Conservation (phyloP, 78 protist species). For the Tieghemostelium lacteum region DNA sequence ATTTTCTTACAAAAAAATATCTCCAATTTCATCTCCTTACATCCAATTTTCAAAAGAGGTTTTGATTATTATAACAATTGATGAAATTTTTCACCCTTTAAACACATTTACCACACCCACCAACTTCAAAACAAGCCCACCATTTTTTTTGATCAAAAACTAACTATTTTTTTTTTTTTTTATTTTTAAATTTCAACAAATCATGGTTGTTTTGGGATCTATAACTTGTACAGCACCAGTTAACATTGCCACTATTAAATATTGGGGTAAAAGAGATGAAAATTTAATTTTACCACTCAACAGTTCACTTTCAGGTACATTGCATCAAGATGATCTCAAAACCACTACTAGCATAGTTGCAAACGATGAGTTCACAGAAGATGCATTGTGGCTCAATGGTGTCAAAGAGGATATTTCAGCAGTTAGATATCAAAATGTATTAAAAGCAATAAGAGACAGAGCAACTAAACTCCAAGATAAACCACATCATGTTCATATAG, state of each 20-base stretch:
- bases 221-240: slow-evolving; percentile 95
- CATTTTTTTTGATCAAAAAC: background rate
- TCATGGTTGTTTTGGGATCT: slow-evolving; percentile 37
- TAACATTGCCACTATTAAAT: slow-evolving; percentile 99
- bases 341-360: slow-evolving; percentile 90
- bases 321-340: slow-evolving; percentile 81
- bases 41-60: no score
- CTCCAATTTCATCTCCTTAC: no score
- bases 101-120: no score
- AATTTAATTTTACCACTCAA: slow-evolving; percentile 94
- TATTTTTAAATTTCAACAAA: background rate
- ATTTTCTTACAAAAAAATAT: no score
- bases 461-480: slow-evolving; percentile 63
- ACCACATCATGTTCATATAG: slow-evolving; percentile 82
- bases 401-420: slow-evolving; percentile 63
- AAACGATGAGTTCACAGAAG: slow-evolving; percentile 39
- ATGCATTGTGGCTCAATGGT: slow-evolving; percentile 98
- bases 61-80: no score
- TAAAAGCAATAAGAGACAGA: slow-evolving; percentile 63
- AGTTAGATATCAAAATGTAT: slow-evolving; percentile 76
- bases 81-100: no score
- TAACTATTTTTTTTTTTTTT: background rate
- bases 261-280: slow-evolving; percentile 99
- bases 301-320: slow-evolving; percentile 92
- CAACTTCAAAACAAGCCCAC: no score